phyloP scores from a whole-genome alignment of 2,329 filamentous ascomycete species.

The Fusarium ambrosium region DNA sequence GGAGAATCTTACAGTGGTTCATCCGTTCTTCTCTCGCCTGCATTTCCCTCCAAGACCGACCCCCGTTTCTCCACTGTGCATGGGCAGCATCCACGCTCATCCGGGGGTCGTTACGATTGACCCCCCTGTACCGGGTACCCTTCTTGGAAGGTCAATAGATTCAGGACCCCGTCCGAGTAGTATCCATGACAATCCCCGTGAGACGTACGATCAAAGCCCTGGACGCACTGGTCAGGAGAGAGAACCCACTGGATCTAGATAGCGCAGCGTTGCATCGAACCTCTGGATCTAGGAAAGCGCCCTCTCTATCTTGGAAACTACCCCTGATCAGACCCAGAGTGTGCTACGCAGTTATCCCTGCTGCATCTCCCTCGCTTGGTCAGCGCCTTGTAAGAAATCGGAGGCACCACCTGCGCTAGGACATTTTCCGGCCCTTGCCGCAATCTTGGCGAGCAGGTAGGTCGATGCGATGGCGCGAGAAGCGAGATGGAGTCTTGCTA shows the following conservation, averaged over 20 bases:
- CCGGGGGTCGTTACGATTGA: neutral
- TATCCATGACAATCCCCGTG: neutral
- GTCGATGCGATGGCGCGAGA: neutral
- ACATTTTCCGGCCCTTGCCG: conserved; percentile 5
- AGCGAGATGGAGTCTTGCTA: neutral
- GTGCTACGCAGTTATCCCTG: neutral
- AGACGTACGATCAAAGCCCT: conserved; percentile 13
- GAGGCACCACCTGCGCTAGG: conserved; percentile 1
- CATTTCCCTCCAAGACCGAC: neutral
- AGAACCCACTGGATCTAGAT: conserved; percentile 1
- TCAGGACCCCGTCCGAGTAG: neutral
- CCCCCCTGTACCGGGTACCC: neutral
- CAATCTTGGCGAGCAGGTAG: neutral
- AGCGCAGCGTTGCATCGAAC: neutral
- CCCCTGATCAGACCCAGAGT: neutral
- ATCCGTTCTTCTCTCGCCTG: neutral
- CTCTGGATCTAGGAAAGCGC: conserved; percentile 6
- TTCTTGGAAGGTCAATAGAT: neutral
- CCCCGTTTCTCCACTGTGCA: neutral
- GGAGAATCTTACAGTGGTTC: neutral
- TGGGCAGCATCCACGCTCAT: neutral
- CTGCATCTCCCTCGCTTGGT: conserved; percentile 1
- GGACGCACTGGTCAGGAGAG: neutral
- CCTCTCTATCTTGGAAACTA: neutral
- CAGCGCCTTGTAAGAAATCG: conserved; percentile 1